Evolutionary conservation across 805 yeast species (phyloP).

Genomic region (Wickerhamiella kazuoi): DNA sequence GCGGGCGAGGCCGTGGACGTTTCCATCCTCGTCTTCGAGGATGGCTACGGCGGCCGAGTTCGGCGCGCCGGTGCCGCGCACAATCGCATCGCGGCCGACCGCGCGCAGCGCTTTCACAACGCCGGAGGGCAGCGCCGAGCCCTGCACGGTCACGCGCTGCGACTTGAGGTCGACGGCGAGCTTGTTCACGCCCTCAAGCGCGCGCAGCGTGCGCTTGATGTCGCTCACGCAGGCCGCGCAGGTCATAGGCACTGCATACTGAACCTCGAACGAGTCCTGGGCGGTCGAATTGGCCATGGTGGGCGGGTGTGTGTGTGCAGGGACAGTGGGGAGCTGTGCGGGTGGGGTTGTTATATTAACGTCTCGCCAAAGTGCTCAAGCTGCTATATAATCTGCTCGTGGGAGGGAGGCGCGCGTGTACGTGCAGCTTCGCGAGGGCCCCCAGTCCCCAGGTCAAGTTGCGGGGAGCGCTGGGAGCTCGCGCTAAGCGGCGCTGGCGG

Average conservation of each 20-base stretch:
- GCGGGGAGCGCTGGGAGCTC: too few species aligned
- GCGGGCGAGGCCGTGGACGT: constrained; percentile 77
- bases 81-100: constrained; percentile 76
- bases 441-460: too few species aligned
- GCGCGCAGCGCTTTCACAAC: constrained; percentile 50
- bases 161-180: constrained; percentile 39
- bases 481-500: too few species aligned
- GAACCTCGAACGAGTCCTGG: constrained; percentile 6
- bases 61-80: constrained; percentile 77
- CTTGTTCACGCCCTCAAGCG: constrained; percentile 27
- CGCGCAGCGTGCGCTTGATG: constrained; percentile 35
- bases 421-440: too few species aligned
- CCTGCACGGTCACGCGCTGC: constrained; percentile 50
- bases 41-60: constrained; percentile 86
- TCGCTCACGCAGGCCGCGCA: constrained; percentile 56
- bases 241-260: constrained; percentile 67
- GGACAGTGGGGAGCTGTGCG: too few species aligned
- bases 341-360: too few species aligned
- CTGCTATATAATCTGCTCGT: too few species aligned
- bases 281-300: too few species aligned
- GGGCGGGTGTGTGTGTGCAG: too few species aligned
- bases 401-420: too few species aligned
- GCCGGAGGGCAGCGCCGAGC: constrained; percentile 57
- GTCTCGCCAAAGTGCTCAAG: too few species aligned
- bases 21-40: constrained; percentile 46